Conservation (phyloP, 345 rosid species). For the Aquilaria malaccensis region DNA sequence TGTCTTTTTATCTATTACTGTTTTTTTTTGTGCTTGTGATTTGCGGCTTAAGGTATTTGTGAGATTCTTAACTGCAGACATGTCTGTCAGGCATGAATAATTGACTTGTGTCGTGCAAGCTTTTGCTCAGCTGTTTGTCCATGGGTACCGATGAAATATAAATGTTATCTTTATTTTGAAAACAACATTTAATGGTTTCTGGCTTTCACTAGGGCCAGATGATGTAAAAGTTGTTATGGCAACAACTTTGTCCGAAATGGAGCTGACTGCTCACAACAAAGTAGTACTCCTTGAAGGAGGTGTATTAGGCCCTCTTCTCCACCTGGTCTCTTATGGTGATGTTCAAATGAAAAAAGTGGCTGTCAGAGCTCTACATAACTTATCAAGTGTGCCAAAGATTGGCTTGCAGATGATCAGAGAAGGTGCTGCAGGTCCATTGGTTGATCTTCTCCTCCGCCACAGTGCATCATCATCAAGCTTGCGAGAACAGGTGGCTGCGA, state of each 20-base stretch:
- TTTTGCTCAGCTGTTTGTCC: too few species aligned
- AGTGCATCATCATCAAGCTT: constrained; percentile 31
- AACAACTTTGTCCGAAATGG: constrained; percentile 50
- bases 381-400: constrained; percentile 45
- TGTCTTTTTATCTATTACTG: too few species aligned
- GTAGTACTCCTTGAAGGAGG: constrained; percentile 46
- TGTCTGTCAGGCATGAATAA: too few species aligned
- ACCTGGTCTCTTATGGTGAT: constrained; percentile 30
- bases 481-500: constrained; percentile 48
- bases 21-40: too few species aligned
- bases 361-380: constrained; percentile 42
- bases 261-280: constrained; percentile 56
- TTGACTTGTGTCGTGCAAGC: too few species aligned
- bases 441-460: constrained; percentile 41
- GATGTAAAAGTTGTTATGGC: constrained; percentile 45
- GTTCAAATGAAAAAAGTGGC: constrained; percentile 32
- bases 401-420: constrained; percentile 55
- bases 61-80: too few species aligned
- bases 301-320: constrained; percentile 44
- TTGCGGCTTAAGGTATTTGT: too few species aligned
- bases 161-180: background rate
- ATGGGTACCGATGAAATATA: too few species aligned
- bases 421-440: constrained; percentile 43
- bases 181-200: background rate
- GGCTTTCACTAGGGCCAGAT: constrained; percentile 42